phyloP scores from a whole-genome alignment of 768 basidiomycete genomes.

The Naganishia friedmannii region DNA sequence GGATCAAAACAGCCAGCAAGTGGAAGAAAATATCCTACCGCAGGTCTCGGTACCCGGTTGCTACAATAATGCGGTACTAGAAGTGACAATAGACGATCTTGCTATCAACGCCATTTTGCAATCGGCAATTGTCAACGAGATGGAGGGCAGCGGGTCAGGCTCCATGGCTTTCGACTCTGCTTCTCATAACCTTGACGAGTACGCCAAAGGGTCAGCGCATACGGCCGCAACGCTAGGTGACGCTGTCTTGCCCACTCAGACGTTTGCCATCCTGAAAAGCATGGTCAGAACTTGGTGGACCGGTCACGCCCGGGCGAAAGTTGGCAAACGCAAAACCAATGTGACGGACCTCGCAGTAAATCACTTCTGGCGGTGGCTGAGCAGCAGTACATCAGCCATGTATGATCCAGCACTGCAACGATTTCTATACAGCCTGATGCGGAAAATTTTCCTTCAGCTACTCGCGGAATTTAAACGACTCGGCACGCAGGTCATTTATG shows the following conservation, averaged over 20 bases:
- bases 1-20: constrained; percentile 63
- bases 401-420: constrained; percentile 90
- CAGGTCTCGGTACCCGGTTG: constrained; percentile 81
- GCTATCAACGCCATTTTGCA: constrained; percentile 92
- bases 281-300: constrained; percentile 90
- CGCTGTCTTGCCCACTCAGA: constrained; percentile 78
- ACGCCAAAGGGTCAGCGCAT: constrained; percentile 65
- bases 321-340: constrained; percentile 61
- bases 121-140: constrained; percentile 89
- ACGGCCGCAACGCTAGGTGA: constrained; percentile 82
- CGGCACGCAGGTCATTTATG: constrained; percentile 87
- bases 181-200: constrained; percentile 85
- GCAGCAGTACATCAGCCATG: constrained; percentile 75
- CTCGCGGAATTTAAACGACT: constrained; percentile 93
- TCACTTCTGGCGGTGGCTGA: constrained; percentile 98
- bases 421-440: constrained; percentile 92
- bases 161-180: constrained; percentile 90
- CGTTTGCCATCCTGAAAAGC: constrained; percentile 75
- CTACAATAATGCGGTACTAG: constrained; percentile 88
- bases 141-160: constrained; percentile 86
- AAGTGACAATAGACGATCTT: constrained; percentile 82
- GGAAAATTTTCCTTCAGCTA: constrained; percentile 94
- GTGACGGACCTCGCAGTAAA: constrained; percentile 62
- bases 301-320: constrained; percentile 67
- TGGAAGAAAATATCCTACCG: constrained; percentile 72